Evolutionary conservation across 148 eudicot genomes (phyloP), one percentile per base, ranked within the genome.

Genomic region (Fagopyrum esculentum): DNA sequence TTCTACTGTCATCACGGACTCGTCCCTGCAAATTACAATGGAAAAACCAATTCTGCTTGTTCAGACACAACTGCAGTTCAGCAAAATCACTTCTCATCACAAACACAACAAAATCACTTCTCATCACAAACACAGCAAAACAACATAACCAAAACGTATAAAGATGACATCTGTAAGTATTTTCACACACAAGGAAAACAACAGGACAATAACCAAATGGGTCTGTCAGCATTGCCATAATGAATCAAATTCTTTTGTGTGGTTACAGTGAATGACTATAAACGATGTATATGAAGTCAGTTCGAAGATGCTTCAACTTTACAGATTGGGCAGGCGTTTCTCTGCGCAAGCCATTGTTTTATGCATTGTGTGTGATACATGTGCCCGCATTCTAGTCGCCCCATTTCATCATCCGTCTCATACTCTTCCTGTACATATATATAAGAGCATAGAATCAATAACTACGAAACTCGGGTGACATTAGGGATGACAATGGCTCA

Each of bases 271-370:
- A 66, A 60, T 3, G 16, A 9, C 30, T 49, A 49, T 49, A 49
- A 49, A 49, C 52, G 52, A 59, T 66, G 6, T 40, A 7, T 66
- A 40, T 66, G 19, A 43, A 40, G 71, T 66, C 29, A 74, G 40
- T 84, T 78, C 69, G 87, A 61, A 2, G 84, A 82, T 48, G 86
- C 89, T 22, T 79, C 85, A 2, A 85, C 80, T 85, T 90, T 90
- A 83, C 94, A 90, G 68, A 90, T 79, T 54, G 94, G 94, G 77
- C 94, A 90, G 17, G 79, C 81, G 76, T 88, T 90, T 80, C 81
- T 90, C 80, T 77, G 81, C 29, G 56, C 72, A 44, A 90, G 91
- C 94, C 94, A 90, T 75, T 86, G 89, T 76, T 90, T 85, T 80
- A 90, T 86, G 85, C 94, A 90, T 30, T 80, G 60, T 22, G 82